A percentile compares a stretch with the other conserved stretches of the same genome.
These are phyloP conservation scores for Populus simonii DNA, from an alignment of 345 rosid genomes.

Conservation along the genomic window DNA sequence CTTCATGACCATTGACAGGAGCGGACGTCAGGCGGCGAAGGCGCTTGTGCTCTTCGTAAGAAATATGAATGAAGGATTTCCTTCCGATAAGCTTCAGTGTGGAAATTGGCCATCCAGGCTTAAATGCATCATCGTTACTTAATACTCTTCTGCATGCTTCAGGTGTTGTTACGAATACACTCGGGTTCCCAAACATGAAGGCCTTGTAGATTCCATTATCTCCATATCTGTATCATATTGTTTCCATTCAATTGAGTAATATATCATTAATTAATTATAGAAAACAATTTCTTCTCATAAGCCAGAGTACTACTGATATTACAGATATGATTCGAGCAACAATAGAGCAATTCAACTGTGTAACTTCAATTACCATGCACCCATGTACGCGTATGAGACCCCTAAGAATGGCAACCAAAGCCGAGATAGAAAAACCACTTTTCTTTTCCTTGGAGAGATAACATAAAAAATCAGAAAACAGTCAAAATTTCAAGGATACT, in stretches of 20 bases:
- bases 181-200: constrained; percentile 80
- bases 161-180: constrained; percentile 68
- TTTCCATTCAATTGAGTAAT: background rate
- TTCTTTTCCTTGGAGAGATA: too few relatives aligned
- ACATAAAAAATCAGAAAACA: too few relatives aligned
- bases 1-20: constrained; percentile 78
- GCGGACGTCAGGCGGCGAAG: constrained; percentile 72
- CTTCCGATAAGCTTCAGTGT: constrained; percentile 62
- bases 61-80: constrained; percentile 70
- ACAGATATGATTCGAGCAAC: too few relatives aligned
- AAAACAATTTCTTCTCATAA: too few relatives aligned
- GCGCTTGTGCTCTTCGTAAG: constrained; percentile 80
- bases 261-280: too few relatives aligned
- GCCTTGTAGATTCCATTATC: constrained; percentile 61
- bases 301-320: too few relatives aligned
- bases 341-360: too few relatives aligned
- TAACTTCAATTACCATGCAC: too few relatives aligned
- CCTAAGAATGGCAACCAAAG: too few relatives aligned
- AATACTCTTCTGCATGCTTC: constrained; percentile 63
- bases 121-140: constrained; percentile 63
- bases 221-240: constrained; percentile 51
- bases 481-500: too few relatives aligned
- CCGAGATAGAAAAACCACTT: too few relatives aligned
- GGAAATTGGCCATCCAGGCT: constrained; percentile 80
- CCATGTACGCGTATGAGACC: too few relatives aligned